Percentiles rank a stretch among this genome's conserved stretches.
These are phyloP conservation scores for Potentilla sterilis DNA, from an alignment of 306 rosid genomes.

Conservation along the genomic window DNA sequence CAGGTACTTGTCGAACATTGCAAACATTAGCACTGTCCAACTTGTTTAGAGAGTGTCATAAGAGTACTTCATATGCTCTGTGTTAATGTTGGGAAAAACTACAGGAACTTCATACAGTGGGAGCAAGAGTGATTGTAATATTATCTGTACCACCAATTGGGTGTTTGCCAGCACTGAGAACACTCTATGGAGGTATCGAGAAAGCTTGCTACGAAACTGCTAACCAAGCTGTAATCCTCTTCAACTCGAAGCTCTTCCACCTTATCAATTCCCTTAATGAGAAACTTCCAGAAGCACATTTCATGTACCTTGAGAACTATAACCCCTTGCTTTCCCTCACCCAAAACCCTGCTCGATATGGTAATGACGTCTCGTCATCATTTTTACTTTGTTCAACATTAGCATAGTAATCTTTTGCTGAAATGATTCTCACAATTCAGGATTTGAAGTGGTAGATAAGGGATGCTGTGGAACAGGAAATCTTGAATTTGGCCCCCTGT, in stretches of 20 bases:
- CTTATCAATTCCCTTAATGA: slow-evolving; percentile 28
- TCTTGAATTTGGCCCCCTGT: slow-evolving; percentile 44
- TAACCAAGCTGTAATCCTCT: slow-evolving; percentile 51
- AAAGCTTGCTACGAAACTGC: slow-evolving; percentile 40
- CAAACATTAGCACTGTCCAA: background rate
- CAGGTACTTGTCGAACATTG: slow-evolving; percentile 28
- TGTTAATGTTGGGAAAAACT: background rate
- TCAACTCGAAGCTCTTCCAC: slow-evolving; percentile 60
- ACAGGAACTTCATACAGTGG: slow-evolving; percentile 55
- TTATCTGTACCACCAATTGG: slow-evolving; percentile 48
- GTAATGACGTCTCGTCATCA: slow-evolving; percentile 28
- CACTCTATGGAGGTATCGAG: slow-evolving; percentile 38
- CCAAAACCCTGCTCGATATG: slow-evolving; percentile 46
- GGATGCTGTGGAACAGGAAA: slow-evolving; percentile 84
- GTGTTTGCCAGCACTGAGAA: slow-evolving; percentile 66
- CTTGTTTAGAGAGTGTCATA: background rate
- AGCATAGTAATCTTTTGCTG: background rate
- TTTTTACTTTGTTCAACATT: background rate
- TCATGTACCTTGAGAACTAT: slow-evolving; percentile 61
- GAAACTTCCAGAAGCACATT: slow-evolving; percentile 41
- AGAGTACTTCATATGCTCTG: background rate
- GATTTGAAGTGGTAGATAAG: slow-evolving; percentile 45
- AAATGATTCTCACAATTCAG: slow-evolving; percentile 25
- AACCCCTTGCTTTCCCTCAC: slow-evolving; percentile 29
- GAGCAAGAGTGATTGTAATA: slow-evolving; percentile 65